A percentile compares a stretch with the other conserved stretches of the same genome.
Conservation (phyloP, 495 filamentous ascomycete genomes). For the Corynascus novoguineensis region DNA sequence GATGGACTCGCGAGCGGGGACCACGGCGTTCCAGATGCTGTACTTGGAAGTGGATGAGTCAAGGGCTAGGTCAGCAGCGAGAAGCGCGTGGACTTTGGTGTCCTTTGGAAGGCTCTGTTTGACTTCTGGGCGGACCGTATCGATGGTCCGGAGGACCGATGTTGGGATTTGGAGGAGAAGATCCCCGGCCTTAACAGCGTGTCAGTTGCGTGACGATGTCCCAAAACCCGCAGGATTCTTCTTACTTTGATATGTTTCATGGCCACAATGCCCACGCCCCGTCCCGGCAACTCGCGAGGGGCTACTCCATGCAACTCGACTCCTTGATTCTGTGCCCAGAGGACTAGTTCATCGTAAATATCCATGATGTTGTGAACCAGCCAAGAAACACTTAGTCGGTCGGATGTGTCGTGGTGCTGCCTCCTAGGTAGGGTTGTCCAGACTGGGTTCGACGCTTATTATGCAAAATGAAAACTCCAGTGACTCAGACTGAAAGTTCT, state of each 20-base stretch:
- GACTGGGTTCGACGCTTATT: no score
- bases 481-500: no score
- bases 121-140: conserved; percentile 50
- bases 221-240: background rate
- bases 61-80: conserved; percentile 64
- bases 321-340: conserved; percentile 57
- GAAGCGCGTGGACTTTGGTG: conserved; percentile 60
- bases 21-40: conserved; percentile 60
- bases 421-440: no score
- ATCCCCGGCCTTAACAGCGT: conserved; percentile 41
- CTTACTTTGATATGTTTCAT: conserved; percentile 57
- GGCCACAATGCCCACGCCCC: conserved; percentile 71
- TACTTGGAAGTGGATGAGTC: conserved; percentile 31
- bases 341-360: conserved; percentile 45
- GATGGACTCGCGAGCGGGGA: conserved; percentile 59
- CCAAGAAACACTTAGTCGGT: background rate
- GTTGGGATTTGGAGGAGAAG: conserved; percentile 59
- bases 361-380: conserved; percentile 22
- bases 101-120: conserved; percentile 43
- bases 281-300: conserved; percentile 53
- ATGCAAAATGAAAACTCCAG: no score
- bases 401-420: no score
- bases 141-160: conserved; percentile 54
- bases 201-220: background rate
- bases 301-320: conserved; percentile 55